Conservation (phyloP, 495 filamentous ascomycete genomes). For the Letharia lupina region DNA sequence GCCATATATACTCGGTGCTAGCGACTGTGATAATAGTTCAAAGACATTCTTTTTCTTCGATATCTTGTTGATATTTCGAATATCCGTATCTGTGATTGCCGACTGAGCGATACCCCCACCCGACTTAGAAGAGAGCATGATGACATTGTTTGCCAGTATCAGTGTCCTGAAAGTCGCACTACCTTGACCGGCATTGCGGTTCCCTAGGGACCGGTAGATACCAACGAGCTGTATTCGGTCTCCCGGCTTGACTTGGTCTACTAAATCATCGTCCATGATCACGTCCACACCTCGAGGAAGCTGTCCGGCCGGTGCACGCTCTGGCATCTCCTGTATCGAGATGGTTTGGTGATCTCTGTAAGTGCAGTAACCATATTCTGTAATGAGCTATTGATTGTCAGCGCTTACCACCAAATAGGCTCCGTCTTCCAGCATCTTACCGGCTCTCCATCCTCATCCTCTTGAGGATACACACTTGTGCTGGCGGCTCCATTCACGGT, state of each 20-base stretch:
- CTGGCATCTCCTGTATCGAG: slow-evolving; percentile 99
- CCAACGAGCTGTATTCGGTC: slow-evolving; percentile 95
- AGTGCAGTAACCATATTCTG: slow-evolving; percentile 91
- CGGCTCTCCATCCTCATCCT: slow-evolving; percentile 75
- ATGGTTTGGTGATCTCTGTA: slow-evolving; percentile 97
- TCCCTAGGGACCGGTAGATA: slow-evolving; percentile 86
- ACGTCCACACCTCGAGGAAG: slow-evolving; percentile 96
- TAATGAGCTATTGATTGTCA: slow-evolving; percentile 52
- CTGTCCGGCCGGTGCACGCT: slow-evolving; percentile 91
- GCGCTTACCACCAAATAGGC: not conserved
- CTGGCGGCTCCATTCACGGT: slow-evolving; percentile 77
- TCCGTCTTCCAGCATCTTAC: slow-evolving; percentile 29
- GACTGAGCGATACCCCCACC: slow-evolving; percentile 89
- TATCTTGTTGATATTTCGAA: slow-evolving; percentile 97
- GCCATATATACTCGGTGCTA: slow-evolving; percentile 96
- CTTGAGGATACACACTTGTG: slow-evolving; percentile 85
- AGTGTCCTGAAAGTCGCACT: slow-evolving; percentile 90
- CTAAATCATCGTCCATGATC: slow-evolving; percentile 91
- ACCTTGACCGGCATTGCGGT: slow-evolving; percentile 78
- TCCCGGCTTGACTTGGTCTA: slow-evolving; percentile 90
- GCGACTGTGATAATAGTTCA: slow-evolving; percentile 84
- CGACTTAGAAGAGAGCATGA: slow-evolving; percentile 90
- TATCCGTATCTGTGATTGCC: slow-evolving; percentile 92
- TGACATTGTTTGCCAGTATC: slow-evolving; percentile 88
- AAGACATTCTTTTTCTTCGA: slow-evolving; percentile 93